These are phyloP conservation scores for Nakazawaea peltata DNA, from an alignment of 805 yeast species.

Conservation along the genomic window DNA sequence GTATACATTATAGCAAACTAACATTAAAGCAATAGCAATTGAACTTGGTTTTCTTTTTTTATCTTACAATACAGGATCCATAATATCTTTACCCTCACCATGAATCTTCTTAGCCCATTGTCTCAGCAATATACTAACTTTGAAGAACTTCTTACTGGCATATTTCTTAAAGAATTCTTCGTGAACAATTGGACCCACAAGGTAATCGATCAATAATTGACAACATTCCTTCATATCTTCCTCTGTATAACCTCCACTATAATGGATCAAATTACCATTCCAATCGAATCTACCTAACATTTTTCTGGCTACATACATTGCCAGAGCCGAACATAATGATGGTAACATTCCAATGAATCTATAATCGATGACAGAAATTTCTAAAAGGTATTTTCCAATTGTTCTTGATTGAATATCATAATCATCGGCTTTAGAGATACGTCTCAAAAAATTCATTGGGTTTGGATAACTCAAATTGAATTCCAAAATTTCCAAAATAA, in stretches of 20 bases:
- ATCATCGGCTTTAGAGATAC: conserved; percentile 86
- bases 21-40: too few relatives aligned
- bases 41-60: too few relatives aligned
- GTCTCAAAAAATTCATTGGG: conserved; percentile 82
- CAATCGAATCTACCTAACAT: conserved; percentile 64
- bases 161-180: conserved; percentile 93
- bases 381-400: conserved; percentile 76
- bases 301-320: conserved; percentile 75
- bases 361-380: conserved; percentile 69
- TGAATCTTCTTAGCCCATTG: conserved; percentile 70
- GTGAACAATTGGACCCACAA: conserved; percentile 75
- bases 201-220: conserved; percentile 66
- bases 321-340: conserved; percentile 76
- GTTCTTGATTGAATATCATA: conserved; percentile 81
- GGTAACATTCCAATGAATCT: conserved; percentile 68
- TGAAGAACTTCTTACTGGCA: conserved; percentile 81
- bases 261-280: conserved; percentile 83
- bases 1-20: too few relatives aligned
- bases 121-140: conserved; percentile 72
- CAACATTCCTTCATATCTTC: conserved; percentile 66
- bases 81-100: conserved; percentile 34
- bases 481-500: conserved; percentile 59
- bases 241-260: conserved; percentile 83
- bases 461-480: conserved; percentile 80
- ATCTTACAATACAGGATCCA: conserved; percentile 27